Conservation (phyloP, 2,329 filamentous ascomycete species). For the Cladosporium velox region DNA sequence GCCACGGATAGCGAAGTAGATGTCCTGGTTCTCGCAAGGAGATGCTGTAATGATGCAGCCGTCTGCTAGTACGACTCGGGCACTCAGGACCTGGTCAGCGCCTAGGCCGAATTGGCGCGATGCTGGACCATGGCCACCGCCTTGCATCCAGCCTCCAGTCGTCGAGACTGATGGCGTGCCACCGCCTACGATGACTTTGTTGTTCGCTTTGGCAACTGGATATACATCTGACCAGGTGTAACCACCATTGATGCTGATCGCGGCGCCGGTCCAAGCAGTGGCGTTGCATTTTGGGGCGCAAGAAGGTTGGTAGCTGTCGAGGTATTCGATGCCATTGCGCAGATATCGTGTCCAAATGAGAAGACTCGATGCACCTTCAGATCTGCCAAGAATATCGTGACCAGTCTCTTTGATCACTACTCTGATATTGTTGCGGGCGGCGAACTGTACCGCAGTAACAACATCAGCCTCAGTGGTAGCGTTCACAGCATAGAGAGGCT, state of each 20-base stretch:
- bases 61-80: constrained; percentile 29
- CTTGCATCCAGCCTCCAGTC: constrained; percentile 33
- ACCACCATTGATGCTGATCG: constrained; percentile 36
- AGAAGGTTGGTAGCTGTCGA: constrained; percentile 28
- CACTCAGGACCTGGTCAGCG: constrained; percentile 30
- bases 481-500: constrained; percentile 39
- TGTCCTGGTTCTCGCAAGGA: constrained; percentile 46
- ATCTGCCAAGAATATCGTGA: constrained; percentile 51
- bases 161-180: constrained; percentile 28
- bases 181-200: constrained; percentile 34
- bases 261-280: constrained; percentile 37
- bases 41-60: constrained; percentile 36
- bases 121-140: constrained; percentile 30
- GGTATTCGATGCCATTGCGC: constrained; percentile 34
- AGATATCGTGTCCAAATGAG: constrained; percentile 38
- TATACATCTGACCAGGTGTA: constrained; percentile 40
- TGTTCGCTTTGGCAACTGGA: constrained; percentile 30
- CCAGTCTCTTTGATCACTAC: constrained; percentile 58
- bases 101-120: constrained; percentile 30
- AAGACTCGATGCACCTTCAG: constrained; percentile 35
- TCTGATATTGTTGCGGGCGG: constrained; percentile 42
- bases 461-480: constrained; percentile 39
- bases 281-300: constrained; percentile 31
- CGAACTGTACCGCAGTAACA: constrained; percentile 43
- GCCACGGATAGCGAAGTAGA: constrained; percentile 57